phyloP scores from a whole-genome alignment of 2,329 filamentous ascomycete species.

The Trichoderma citrinoviride region DNA sequence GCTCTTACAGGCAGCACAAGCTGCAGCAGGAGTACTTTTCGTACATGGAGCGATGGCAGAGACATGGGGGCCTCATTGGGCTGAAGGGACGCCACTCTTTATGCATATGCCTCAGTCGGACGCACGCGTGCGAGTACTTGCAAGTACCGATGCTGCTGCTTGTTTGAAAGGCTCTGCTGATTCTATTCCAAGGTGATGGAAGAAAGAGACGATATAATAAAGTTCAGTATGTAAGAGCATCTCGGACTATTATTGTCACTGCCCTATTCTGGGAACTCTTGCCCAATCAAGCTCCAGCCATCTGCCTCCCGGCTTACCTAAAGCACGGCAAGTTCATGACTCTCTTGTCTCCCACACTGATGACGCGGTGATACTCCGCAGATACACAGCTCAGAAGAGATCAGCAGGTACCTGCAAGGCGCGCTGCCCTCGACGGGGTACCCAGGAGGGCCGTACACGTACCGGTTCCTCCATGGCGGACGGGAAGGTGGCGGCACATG shows the following conservation, averaged over 20 bases:
- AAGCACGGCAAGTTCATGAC: too few species aligned
- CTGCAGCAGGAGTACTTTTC: not conserved
- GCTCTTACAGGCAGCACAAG: not conserved
- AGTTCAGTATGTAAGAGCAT: too few species aligned
- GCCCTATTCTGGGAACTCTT: too few species aligned
- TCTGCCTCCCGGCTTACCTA: too few species aligned
- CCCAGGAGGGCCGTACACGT: not conserved
- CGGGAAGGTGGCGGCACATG: constrained; percentile 22
- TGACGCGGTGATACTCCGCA: not conserved
- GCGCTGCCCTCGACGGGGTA: not conserved
- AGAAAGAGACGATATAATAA: too few species aligned
- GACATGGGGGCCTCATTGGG: constrained; percentile 3
- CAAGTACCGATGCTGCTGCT: not conserved
- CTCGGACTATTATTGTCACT: too few species aligned
- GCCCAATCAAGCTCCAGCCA: too few species aligned
- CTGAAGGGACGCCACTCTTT: not conserved
- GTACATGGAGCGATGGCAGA: not conserved
- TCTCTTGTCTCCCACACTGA: too few species aligned
- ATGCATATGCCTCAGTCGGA: not conserved
- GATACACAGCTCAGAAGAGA: not conserved
- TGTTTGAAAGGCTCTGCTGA: too few species aligned
- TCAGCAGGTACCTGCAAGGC: not conserved
- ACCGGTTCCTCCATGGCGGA: constrained; percentile 11
- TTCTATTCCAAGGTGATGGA: too few species aligned
- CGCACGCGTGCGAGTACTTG: not conserved